These are phyloP conservation scores for Lactarius psammicola DNA, from an alignment of 768 basidiomycete genomes.

Conservation along the genomic window DNA sequence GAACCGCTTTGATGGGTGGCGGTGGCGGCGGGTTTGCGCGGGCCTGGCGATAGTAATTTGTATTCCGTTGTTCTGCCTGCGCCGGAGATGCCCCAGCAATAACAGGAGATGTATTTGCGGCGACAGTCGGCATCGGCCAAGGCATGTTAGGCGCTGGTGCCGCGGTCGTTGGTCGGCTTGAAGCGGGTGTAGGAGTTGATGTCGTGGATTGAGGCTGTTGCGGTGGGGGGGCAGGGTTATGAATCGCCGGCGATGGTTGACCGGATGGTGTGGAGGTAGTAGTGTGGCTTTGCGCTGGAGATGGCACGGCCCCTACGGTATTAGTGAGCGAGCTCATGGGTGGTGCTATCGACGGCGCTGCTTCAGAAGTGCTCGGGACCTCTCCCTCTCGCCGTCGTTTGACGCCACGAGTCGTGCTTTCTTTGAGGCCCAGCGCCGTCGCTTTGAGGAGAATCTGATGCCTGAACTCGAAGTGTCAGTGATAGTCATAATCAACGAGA, in stretches of 20 bases:
- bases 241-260: conserved; percentile 28
- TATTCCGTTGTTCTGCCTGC: conserved; percentile 17
- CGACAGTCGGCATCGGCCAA: conserved; percentile 31
- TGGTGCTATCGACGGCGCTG: conserved; percentile 10
- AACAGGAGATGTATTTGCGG: conserved; percentile 28
- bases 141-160: conserved; percentile 24
- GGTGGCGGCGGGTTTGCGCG: conserved; percentile 13
- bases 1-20: conserved; percentile 15
- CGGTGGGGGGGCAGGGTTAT: conserved; percentile 17
- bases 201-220: conserved; percentile 21
- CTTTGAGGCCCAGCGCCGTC: conserved; percentile 73
- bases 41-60: conserved; percentile 25
- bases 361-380: conserved; percentile 10
- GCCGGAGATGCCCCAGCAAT: conserved; percentile 17
- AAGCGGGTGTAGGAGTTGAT: conserved; percentile 22
- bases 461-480: conserved; percentile 38
- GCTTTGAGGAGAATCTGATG: conserved; percentile 85
- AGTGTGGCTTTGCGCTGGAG: conserved; percentile 27
- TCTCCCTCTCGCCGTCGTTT: conserved; percentile 55
- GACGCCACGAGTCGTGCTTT: conserved; percentile 60
- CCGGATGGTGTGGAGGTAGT: conserved; percentile 25
- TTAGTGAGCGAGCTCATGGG: conserved; percentile 22
- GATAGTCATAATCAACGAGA: not conserved
- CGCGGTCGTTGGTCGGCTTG: conserved; percentile 21
- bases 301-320: conserved; percentile 16